A percentile compares a stretch with the other conserved stretches of the same genome.
Evolutionary conservation across 2,329 filamentous ascomycete species (phyloP).

Genomic region (Ophiostoma quercus): DNA sequence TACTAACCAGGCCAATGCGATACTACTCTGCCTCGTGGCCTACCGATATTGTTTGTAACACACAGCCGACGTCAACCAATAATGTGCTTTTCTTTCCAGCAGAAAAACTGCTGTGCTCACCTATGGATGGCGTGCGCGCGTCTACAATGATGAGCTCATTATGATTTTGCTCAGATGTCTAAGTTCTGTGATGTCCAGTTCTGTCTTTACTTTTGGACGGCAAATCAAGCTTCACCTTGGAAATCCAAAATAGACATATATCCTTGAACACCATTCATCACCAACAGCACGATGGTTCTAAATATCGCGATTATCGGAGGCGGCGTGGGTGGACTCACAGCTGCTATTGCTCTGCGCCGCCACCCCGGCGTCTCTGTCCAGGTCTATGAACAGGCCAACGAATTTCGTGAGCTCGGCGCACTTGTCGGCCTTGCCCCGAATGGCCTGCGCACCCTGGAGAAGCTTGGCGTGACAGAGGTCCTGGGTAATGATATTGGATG

Average conservation of each 20-base stretch:
- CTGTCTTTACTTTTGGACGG: too few species aligned
- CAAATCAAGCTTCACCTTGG: too few species aligned
- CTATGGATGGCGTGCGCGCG: background rate
- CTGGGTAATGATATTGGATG: background rate
- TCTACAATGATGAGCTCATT: background rate
- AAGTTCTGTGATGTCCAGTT: background rate
- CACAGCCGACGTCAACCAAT: background rate
- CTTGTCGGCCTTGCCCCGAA: background rate
- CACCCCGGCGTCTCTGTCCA: slow-evolving; percentile 20
- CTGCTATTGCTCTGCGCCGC: slow-evolving; percentile 16
- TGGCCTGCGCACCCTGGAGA: background rate
- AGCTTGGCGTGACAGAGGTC: background rate
- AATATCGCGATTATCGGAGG: background rate
- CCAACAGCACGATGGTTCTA: background rate
- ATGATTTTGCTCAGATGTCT: background rate
- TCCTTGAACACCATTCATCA: background rate
- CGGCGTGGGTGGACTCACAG: background rate
- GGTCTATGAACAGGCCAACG: slow-evolving; percentile 20
- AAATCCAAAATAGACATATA: too few species aligned
- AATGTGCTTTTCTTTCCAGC: background rate
- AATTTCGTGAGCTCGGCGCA: slow-evolving; percentile 20
- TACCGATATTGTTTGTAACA: background rate
- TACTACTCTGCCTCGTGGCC: background rate
- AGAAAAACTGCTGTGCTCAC: background rate
- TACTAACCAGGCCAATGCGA: background rate